These are phyloP conservation scores for Arthrobotrys megalospora DNA, from an alignment of 2,329 filamentous ascomycete genomes.

Conservation along the genomic window DNA sequence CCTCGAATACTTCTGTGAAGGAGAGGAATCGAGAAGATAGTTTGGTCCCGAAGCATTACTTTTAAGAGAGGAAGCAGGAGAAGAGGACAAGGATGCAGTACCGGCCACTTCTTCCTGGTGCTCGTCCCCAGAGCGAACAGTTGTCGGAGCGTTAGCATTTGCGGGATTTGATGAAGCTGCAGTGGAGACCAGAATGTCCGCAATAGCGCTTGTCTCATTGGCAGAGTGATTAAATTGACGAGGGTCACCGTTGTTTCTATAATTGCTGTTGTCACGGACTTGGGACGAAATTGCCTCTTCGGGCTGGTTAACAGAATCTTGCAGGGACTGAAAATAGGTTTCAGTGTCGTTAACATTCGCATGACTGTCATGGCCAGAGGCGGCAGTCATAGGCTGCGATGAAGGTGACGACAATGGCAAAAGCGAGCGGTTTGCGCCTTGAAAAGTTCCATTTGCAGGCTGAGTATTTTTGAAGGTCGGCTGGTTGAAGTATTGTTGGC, in stretches of 20 bases:
- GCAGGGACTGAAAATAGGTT: slow-evolving; percentile 36
- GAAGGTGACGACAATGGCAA: slow-evolving; percentile 25
- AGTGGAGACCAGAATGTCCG: slow-evolving; percentile 44
- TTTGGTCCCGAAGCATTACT: slow-evolving; percentile 56
- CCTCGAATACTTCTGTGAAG: slow-evolving; percentile 25
- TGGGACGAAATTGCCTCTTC: slow-evolving; percentile 57
- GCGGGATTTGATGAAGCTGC: slow-evolving; percentile 60
- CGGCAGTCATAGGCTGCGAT: slow-evolving; percentile 6
- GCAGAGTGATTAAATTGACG: slow-evolving; percentile 54
- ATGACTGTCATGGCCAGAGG: slow-evolving; percentile 19
- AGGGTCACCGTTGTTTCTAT: slow-evolving; percentile 49
- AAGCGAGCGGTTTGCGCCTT: slow-evolving; percentile 26
- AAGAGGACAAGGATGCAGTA: slow-evolving; percentile 42
- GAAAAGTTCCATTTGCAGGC: slow-evolving; percentile 27
- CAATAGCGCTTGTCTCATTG: slow-evolving; percentile 54
- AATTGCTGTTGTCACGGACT: slow-evolving; percentile 38
- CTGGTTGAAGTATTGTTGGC: slow-evolving; percentile 20
- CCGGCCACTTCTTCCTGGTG: slow-evolving; percentile 42
- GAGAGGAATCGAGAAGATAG: slow-evolving; percentile 43
- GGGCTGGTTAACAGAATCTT: slow-evolving; percentile 6
- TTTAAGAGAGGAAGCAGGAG: slow-evolving; percentile 57
- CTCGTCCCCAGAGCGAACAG: slow-evolving; percentile 49
- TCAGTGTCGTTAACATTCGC: slow-evolving; percentile 32
- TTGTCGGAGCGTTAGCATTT: slow-evolving; percentile 53
- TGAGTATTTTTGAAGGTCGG: slow-evolving; percentile 11